Evolutionary conservation across 176 grass and related monocot genomes (phyloP).

Genomic region (Leersia perrieri): DNA sequence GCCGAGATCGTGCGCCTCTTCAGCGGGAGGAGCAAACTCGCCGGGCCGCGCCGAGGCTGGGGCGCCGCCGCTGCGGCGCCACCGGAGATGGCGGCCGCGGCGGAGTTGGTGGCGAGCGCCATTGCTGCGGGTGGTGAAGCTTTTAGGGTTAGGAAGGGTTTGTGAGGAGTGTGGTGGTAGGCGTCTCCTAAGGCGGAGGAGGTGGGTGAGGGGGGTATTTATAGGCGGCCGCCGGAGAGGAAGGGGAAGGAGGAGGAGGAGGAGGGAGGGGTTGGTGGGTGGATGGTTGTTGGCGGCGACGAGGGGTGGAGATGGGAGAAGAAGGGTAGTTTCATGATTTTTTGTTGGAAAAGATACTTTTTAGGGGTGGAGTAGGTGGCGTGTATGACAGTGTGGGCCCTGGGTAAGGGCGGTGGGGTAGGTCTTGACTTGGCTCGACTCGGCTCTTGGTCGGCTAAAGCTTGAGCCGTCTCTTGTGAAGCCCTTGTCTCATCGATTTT

Average conservation of each 20-base stretch:
- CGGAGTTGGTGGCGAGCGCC: constrained; percentile 57
- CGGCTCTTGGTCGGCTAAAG: background rate
- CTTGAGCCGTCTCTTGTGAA: too few relatives aligned
- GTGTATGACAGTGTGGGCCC: constrained; percentile 13
- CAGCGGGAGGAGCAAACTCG: constrained; percentile 41
- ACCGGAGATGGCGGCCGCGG: constrained; percentile 24
- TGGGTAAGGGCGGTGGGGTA: background rate
- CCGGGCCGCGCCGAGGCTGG: constrained; percentile 26
- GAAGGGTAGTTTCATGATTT: constrained; percentile 25
- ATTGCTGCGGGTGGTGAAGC: constrained; percentile 27
- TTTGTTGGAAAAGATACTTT: background rate
- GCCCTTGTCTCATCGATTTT: too few relatives aligned
- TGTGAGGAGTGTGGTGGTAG: constrained; percentile 25
- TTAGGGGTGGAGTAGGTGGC: background rate
- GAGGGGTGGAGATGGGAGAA: background rate
- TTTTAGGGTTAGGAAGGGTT: too few relatives aligned
- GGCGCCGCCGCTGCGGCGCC: background rate
- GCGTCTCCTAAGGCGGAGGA: constrained; percentile 34
- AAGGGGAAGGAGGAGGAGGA: constrained; percentile 26
- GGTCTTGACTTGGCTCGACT: background rate
- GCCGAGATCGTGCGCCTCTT: constrained; percentile 46
- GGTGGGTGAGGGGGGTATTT: constrained; percentile 32
- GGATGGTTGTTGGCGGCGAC: constrained; percentile 14
- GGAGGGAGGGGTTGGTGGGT: background rate
- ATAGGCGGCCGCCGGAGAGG: constrained; percentile 26